These are phyloP conservation scores for Plasmodium reichenowi DNA, from an alignment of 169 alveolate genomes.

Conservation along the genomic window DNA sequence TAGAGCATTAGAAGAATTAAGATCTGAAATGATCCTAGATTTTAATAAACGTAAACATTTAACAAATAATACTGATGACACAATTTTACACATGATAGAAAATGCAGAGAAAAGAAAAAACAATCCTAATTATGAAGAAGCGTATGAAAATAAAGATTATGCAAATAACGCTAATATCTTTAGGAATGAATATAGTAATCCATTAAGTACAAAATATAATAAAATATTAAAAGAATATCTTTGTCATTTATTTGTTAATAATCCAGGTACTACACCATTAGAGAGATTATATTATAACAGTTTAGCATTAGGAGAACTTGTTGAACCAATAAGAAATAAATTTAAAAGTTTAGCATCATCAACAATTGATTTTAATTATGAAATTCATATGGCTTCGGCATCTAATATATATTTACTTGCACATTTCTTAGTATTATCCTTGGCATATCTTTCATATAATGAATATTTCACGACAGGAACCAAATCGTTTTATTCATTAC, in stretches of 20 bases:
- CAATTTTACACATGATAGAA: constrained; percentile 18
- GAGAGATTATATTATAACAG: constrained; percentile 52
- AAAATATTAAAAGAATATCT: constrained; percentile 36
- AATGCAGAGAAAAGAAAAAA: constrained; percentile 32
- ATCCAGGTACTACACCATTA: constrained; percentile 40
- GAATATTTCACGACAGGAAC: constrained; percentile 17
- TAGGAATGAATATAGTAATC: constrained; percentile 14
- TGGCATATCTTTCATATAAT: constrained; percentile 68
- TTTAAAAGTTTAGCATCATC: constrained; percentile 17
- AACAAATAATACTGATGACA: constrained; percentile 7
- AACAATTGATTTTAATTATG: constrained; percentile 36
- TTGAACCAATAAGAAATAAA: constrained; percentile 43
- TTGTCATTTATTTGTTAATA: constrained; percentile 56
- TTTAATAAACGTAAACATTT: constrained; percentile 7
- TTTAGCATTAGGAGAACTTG: constrained; percentile 60
- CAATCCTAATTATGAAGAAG: not conserved
- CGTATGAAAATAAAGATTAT: constrained; percentile 22
- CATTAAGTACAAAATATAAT: constrained; percentile 37
- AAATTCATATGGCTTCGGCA: constrained; percentile 38
- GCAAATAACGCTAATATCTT: constrained; percentile 12
- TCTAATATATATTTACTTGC: constrained; percentile 54
- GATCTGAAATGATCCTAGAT: constrained; percentile 16
- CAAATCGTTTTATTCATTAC: constrained; percentile 67
- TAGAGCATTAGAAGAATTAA: constrained; percentile 56
- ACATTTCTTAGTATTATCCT: constrained; percentile 47